A percentile compares a stretch with the other conserved stretches of the same genome.
phyloP scores from a whole-genome alignment of 345 rosid species.

The Bruguiera parviflora region DNA sequence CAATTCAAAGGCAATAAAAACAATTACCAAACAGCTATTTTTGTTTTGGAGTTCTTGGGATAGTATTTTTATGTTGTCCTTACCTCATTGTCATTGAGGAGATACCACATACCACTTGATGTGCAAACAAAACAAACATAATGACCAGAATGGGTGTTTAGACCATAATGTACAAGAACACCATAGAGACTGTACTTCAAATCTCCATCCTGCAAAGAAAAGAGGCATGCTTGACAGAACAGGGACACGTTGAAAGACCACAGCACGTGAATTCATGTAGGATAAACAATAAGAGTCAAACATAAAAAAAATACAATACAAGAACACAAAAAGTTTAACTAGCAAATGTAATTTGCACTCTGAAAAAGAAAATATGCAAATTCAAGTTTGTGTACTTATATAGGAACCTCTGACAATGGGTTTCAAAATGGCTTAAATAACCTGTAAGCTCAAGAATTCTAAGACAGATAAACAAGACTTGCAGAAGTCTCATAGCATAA shows the following conservation, averaged over 20 bases:
- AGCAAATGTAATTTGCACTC: no score
- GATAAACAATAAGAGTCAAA: not conserved
- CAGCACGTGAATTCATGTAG: not conserved
- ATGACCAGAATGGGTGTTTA: conserved; percentile 86
- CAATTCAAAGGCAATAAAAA: not conserved
- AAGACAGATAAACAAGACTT: not conserved
- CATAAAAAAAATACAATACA: not conserved
- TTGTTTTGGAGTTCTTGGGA: not conserved
- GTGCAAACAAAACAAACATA: conserved; percentile 90
- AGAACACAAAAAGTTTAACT: not conserved
- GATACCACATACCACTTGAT: conserved; percentile 87
- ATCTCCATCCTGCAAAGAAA: conserved; percentile 67
- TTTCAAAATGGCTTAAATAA: conserved; percentile 32
- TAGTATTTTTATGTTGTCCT: not conserved
- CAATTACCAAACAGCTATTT: no score
- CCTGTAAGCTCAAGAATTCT: not conserved
- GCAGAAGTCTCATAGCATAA: not conserved
- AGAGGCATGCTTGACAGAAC: not conserved
- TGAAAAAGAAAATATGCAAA: no score
- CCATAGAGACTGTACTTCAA: conserved; percentile 92
- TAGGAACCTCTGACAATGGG: conserved; percentile 69
- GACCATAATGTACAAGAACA: conserved; percentile 87
- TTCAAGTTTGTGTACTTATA: conserved; percentile 47
- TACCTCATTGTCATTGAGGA: conserved; percentile 93
- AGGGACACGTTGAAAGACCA: not conserved